Conservation (phyloP, 139 green algal species). For the Edaphochlamys debaryana region DNA sequence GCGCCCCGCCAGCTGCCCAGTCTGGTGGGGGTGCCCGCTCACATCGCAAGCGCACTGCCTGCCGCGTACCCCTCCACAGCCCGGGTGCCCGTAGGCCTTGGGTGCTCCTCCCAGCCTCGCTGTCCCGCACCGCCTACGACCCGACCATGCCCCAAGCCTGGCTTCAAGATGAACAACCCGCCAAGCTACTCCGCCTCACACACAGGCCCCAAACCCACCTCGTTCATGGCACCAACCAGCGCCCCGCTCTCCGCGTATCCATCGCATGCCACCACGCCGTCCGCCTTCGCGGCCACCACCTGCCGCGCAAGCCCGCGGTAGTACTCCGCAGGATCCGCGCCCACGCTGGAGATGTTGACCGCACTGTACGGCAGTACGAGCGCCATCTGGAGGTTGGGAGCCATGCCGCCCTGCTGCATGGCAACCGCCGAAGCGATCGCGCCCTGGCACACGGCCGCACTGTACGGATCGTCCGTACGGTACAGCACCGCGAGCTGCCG, state of each 20-base stretch:
- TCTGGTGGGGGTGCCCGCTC: no score
- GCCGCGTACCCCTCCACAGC: no score
- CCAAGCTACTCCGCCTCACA: no score
- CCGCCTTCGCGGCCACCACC: background rate
- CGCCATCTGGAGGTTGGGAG: background rate
- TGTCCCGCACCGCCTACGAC: no score
- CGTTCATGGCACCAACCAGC: background rate
- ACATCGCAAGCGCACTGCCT: no score
- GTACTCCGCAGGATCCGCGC: background rate
- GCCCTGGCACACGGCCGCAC: conserved; percentile 3
- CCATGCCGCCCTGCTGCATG: background rate
- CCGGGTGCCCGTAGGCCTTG: no score
- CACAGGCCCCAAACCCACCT: no score
- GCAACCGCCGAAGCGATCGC: no score
- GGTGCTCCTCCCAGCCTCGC: no score
- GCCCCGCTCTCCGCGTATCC: background rate
- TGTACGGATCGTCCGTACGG: conserved; percentile 4
- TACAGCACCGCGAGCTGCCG: background rate
- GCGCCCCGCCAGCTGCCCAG: no score
- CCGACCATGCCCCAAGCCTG: no score
- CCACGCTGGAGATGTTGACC: background rate
- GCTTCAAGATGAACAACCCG: no score
- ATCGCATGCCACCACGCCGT: conserved; percentile 2
- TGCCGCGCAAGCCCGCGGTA: background rate
- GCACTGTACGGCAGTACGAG: background rate